Base-by-base conservation (phyloP, 208 protist genomes). In the Leptomonas pyrrhocoris region DNA sequence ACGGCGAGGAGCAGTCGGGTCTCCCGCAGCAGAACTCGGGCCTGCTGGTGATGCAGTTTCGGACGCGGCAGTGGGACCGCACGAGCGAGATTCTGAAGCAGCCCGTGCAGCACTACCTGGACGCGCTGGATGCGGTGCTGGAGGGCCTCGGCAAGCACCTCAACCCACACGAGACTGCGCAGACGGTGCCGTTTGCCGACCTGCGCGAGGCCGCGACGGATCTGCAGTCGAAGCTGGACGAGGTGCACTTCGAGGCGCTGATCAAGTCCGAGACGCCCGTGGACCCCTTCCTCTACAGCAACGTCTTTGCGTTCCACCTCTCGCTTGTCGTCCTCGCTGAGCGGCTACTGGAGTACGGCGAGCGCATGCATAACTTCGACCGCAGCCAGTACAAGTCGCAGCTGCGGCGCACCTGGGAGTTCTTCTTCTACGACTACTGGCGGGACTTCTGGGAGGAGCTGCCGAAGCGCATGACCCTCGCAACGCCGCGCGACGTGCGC, bases 381-480 rank as follows among this genome's bases (percentile, higher is more conserved):
- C 68, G 51, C 9, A 77, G 59, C 43, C 80, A 74, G 34, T 93
- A 90, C 70, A 80, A 76, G 28, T 80, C 73, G 12, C 40, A 70
- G 25, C 68, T 36, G 58, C 77, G 60, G 21, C 77, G 82, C 25
- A 50, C 77, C 2, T 65, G 68, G 25, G 61, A 90, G 21, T 93
- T 93, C 58, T 80, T 88, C 55, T 77, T 93, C 42, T 61, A 77
- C 50, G 88, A 93, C 34, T 68, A 78, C 66, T 90, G 81, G 82
- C 68, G 68, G 19, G 75, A 74, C 65, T 90, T 93, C 59, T 88
- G 84, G 77, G 59, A 50, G 6, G 82, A 87, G 45, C 76, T 93
- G 18, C 84, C 82, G 7, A 83, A 80, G 38, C 81, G 84, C 23
- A 21, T 90, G 11, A 85, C 81, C 21, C 61, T 90, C 11, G 80